A percentile compares a stretch with the other conserved stretches of the same genome.
Evolutionary conservation across 805 yeast species (phyloP).

Genomic region (Pichia insulana): DNA sequence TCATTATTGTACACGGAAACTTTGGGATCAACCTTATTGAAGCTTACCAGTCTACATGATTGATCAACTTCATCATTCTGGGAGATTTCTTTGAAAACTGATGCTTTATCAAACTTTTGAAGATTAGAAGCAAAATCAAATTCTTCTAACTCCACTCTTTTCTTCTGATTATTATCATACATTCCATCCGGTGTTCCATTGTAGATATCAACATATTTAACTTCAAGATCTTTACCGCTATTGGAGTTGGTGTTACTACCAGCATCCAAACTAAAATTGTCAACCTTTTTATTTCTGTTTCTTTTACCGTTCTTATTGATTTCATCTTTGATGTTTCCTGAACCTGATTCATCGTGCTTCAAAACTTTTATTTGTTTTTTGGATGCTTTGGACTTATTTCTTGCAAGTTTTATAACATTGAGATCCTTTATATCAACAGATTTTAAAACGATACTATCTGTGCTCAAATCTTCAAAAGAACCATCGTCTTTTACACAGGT

Average conservation of each 20-base stretch:
- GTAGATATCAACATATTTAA: slow-evolving; percentile 9
- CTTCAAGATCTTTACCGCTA: slow-evolving; percentile 3
- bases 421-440: slow-evolving; percentile 43
- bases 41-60: slow-evolving; percentile 60
- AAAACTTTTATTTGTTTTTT: slow-evolving; percentile 14
- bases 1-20: slow-evolving; percentile 52
- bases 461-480: slow-evolving; percentile 12
- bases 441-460: slow-evolving; percentile 17
- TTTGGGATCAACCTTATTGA: slow-evolving; percentile 43
- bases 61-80: slow-evolving; percentile 47
- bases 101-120: slow-evolving; percentile 70
- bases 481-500: slow-evolving; percentile 23
- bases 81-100: slow-evolving; percentile 71
- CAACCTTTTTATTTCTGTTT: slow-evolving; percentile 7
- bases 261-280: slow-evolving; percentile 1
- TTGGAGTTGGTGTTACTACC: not conserved
- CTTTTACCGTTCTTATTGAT: slow-evolving; percentile 15
- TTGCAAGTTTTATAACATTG: slow-evolving; percentile 48
- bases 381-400: slow-evolving; percentile 21
- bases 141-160: slow-evolving; percentile 35
- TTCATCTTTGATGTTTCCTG: slow-evolving; percentile 11
- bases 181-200: slow-evolving; percentile 1
- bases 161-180: slow-evolving; percentile 29
- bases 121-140: slow-evolving; percentile 82
- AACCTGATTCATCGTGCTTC: slow-evolving; percentile 1